Evolutionary conservation across 2,329 filamentous ascomycete genomes (phyloP), one percentile per base, ranked within the genome.

Genomic region (Catunica adiposa): DNA sequence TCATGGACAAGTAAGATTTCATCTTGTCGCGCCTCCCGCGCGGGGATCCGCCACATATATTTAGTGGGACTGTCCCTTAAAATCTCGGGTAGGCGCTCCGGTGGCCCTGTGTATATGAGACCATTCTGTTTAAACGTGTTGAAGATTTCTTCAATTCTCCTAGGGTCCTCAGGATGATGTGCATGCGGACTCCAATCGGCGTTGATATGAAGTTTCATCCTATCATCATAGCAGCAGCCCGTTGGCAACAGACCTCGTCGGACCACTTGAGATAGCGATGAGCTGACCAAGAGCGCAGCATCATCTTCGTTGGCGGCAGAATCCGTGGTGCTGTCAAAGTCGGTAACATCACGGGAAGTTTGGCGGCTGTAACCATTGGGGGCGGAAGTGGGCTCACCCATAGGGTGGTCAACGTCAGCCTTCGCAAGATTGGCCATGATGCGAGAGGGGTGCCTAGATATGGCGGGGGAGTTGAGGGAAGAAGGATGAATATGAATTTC

Each of bases 191-290:
- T 79, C 64, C 80, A 83, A 65, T 87, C 82, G 15, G 86, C 82
- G 65, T 96, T 94, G 55, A 89, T 86, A 66, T 98, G 92, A 59
- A 94, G 84, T 59, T 92, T 88, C 92, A 98, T 98, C 31, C 90
- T 81, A 57, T 87, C 82, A 70, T 98, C 92, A 66, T 97, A 98
- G 61, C 86, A 90, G 59, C 84, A 80, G 2, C 86, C 86, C 0
- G 85, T 89, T 0, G 83, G 79, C 1, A 86, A 71, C 25, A 79
- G 68, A 1, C 73, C 73, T 38, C 69, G 71, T 56, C 69, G 69
- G 14, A 66, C 66, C 53, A 73, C 62, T 53, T 69, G 66, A 2
- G 67, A 68, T 1, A 66, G 62, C 1, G 31, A 34, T 9, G 34
- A 54, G 15, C 55, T 50, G 22, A 52, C 51, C 3, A 56, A 37